Evolutionary conservation across 805 yeast species (phyloP).

Genomic region (Starmerella scarabaei): DNA sequence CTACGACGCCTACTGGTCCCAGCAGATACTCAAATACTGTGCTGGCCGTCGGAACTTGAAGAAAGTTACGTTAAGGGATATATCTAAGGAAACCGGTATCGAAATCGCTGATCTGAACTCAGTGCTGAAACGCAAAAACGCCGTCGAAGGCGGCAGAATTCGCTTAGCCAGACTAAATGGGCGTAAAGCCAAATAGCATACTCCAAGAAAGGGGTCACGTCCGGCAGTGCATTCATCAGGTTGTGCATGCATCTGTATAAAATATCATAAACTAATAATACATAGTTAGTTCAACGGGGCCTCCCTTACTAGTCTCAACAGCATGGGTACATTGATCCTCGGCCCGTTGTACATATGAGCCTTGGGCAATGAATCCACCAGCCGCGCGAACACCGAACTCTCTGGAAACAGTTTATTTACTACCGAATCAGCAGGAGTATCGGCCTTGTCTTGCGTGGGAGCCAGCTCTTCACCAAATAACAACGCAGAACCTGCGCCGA

Average conservation of each 20-base stretch:
- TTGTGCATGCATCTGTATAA: neutral
- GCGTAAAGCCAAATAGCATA: no score
- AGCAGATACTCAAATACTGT: constrained; percentile 29
- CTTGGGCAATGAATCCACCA: constrained; percentile 17
- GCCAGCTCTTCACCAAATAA: neutral
- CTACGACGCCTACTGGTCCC: constrained; percentile 67
- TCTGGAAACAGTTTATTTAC: neutral
- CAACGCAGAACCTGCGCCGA: constrained; percentile 3
- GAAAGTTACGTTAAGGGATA: constrained; percentile 19
- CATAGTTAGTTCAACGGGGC: no score
- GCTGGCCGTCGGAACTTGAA: neutral
- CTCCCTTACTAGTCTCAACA: constrained; percentile 13
- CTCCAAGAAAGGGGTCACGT: no score
- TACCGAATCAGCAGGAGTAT: neutral
- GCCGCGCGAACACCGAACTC: constrained; percentile 2
- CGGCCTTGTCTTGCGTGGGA: neutral
- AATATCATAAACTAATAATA: neutral
- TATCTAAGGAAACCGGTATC: constrained; percentile 27
- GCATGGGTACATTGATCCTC: constrained; percentile 8
- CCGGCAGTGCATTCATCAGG: no score
- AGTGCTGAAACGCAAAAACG: constrained; percentile 25
- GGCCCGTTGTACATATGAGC: constrained; percentile 20
- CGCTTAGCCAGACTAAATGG: no score
- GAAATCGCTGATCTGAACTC: constrained; percentile 26
- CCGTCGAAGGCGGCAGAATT: no score